Percentiles rank a stretch among this genome's conserved stretches.
Evolutionary conservation across 2,329 filamentous ascomycete species (phyloP).

Genomic region (Berkeleyomyces rouxiae): DNA sequence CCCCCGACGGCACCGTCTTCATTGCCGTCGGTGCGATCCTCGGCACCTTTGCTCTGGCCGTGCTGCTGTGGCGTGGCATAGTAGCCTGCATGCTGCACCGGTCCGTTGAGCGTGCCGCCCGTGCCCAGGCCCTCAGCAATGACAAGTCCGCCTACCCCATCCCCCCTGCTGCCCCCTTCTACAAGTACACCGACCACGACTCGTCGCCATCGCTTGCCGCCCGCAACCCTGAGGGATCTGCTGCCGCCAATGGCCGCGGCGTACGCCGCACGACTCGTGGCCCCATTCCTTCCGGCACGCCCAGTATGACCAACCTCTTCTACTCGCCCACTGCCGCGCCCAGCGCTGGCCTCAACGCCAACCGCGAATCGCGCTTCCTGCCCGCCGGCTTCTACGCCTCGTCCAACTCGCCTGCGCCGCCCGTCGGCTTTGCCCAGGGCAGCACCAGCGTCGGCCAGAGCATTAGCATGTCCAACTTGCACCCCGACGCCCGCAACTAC

Average conservation of each 20-base stretch:
- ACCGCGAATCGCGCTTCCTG: conserved; percentile 63
- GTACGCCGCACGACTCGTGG: conserved; percentile 35
- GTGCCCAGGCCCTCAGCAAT: conserved; percentile 52
- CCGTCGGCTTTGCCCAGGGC: conserved; percentile 20
- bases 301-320: conserved; percentile 60
- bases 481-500: conserved; percentile 37
- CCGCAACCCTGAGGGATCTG: not conserved
- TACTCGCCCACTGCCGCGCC: conserved; percentile 80
- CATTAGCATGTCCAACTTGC: conserved; percentile 45
- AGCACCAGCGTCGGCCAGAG: conserved; percentile 27
- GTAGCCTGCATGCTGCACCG: conserved; percentile 85
- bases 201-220: conserved; percentile 29
- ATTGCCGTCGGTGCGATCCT: conserved; percentile 83
- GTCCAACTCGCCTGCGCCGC: conserved; percentile 33
- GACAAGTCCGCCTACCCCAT: conserved; percentile 49
- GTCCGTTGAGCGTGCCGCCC: conserved; percentile 72
- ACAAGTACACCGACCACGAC: conserved; percentile 45
- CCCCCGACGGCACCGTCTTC: conserved; percentile 89
- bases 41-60: conserved; percentile 63
- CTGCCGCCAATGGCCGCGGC: conserved; percentile 31
- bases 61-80: conserved; percentile 75
- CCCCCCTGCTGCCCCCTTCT: conserved; percentile 38
- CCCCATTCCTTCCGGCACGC: conserved; percentile 36
- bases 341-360: conserved; percentile 43
- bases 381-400: conserved; percentile 85